phyloP scores from a whole-genome alignment of 176 grass and related monocot species.

The Aegilops sharonensis region DNA sequence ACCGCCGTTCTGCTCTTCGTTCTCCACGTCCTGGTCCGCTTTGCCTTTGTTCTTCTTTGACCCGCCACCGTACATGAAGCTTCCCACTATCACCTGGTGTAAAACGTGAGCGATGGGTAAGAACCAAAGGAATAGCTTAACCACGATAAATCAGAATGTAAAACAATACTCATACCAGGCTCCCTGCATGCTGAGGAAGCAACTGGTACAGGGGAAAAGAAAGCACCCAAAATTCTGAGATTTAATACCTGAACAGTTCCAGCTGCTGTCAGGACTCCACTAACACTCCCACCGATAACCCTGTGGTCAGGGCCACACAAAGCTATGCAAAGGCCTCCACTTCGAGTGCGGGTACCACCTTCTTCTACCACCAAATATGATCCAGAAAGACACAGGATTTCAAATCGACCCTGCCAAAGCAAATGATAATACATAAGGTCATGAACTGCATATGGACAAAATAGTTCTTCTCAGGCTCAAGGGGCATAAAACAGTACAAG shows the following conservation, averaged over 20 bases:
- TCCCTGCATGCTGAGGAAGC: not conserved
- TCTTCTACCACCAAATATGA: conserved; percentile 77
- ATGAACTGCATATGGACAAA: not conserved
- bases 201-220: not conserved
- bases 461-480: not conserved
- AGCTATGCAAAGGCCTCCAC: conserved; percentile 78
- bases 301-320: conserved; percentile 74
- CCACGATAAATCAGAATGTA: not conserved
- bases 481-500: not conserved
- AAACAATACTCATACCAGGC: not conserved
- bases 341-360: conserved; percentile 55
- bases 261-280: conserved; percentile 72
- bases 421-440: not conserved
- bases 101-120: not conserved
- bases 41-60: conserved; percentile 65
- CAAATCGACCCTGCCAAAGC: conserved; percentile 79
- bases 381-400: conserved; percentile 89
- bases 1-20: conserved; percentile 28
- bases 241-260: conserved; percentile 78
- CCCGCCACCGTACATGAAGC: conserved; percentile 61
- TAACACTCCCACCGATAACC: conserved; percentile 79
- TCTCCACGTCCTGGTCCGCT: conserved; percentile 17
- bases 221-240: not conserved
- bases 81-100: conserved; percentile 67
- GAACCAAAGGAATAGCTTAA: not conserved